Conservation (phyloP, 306 rosid species). For the Acacia confusa region DNA sequence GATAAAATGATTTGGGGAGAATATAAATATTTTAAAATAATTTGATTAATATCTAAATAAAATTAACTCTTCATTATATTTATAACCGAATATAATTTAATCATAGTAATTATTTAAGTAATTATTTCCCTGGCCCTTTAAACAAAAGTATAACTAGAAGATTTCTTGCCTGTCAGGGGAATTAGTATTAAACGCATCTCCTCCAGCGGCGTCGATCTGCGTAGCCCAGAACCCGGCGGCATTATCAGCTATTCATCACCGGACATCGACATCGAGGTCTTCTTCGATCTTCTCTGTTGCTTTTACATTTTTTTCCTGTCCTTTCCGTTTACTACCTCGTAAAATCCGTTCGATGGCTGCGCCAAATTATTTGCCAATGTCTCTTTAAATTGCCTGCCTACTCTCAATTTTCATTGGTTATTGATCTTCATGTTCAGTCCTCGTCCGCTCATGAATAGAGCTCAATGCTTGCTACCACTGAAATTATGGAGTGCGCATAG, state of each 20-base stretch:
- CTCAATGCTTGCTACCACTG: background rate
- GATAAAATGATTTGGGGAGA: too few species aligned
- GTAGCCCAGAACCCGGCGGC: too few species aligned
- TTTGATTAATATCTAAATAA: too few species aligned
- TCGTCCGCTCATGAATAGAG: background rate
- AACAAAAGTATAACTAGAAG: too few species aligned
- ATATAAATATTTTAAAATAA: too few species aligned
- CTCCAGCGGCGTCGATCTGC: background rate
- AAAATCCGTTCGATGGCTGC: background rate
- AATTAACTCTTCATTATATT: too few species aligned
- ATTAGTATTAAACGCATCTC: background rate
- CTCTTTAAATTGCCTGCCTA: background rate
- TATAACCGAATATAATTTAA: too few species aligned
- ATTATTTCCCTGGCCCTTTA: too few species aligned
- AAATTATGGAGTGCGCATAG: background rate
- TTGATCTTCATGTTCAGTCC: background rate
- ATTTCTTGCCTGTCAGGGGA: too few species aligned
- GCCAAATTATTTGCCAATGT: background rate
- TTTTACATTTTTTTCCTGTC: background rate
- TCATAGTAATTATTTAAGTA: too few species aligned
- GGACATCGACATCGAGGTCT: background rate
- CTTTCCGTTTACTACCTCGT: background rate
- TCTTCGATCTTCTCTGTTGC: background rate
- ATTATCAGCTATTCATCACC: background rate
- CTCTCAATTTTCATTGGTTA: background rate